Base-by-base conservation (phyloP, 1,284 basidiomycete species). In the Rhodotorula sp. region DNA sequence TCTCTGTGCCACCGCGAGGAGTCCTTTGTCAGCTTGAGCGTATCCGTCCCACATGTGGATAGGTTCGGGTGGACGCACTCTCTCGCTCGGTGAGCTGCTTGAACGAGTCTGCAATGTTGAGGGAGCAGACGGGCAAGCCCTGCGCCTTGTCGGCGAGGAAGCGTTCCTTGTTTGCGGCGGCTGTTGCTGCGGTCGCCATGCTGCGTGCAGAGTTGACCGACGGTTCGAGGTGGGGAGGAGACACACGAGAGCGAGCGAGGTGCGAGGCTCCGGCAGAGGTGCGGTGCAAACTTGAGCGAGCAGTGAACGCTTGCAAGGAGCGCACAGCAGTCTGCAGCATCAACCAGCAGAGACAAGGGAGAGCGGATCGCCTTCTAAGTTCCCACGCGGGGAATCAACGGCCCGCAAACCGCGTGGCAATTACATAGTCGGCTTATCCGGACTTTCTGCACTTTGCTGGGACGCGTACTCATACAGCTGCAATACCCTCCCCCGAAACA, bases 81-180 rank as follows among this genome's bases (percentile, higher is more conserved):
- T 77, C 75, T 28, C 73, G 23, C 47, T 62, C 54, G 2, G 69
- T 73, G 31, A 77, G 62, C 14, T n/a, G 65, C 45, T 55, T 45
- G 49, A 73, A 77, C 15, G 65, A 65, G 15, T 70, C 60, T 34
- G 57, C 67, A 60, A 77, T 68, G 21, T 64, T 57, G 31, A 77
- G 62, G 0, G 66, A 67, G 71, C 75, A 75, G 19, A 77, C 73
- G 3, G 75, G 75, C 19, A 54, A 28, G n/a, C 54, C 54, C 19
- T 72, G 71, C 5, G 65, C 49, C 14, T 8, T 7, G 56, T 77
- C 75, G 12, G 71, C 71, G 26, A 77, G 62, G 69, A 63, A 77
- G 50, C 65, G 74, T 19, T 54, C n/a, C 34, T 60, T 55, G 45
- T 31, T 5, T 6, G 12, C 54, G 54, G 28, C 54, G 54, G 54